phyloP scores from a whole-genome alignment of 1,284 basidiomycete species.

The Cystobasidium slooffiae region DNA sequence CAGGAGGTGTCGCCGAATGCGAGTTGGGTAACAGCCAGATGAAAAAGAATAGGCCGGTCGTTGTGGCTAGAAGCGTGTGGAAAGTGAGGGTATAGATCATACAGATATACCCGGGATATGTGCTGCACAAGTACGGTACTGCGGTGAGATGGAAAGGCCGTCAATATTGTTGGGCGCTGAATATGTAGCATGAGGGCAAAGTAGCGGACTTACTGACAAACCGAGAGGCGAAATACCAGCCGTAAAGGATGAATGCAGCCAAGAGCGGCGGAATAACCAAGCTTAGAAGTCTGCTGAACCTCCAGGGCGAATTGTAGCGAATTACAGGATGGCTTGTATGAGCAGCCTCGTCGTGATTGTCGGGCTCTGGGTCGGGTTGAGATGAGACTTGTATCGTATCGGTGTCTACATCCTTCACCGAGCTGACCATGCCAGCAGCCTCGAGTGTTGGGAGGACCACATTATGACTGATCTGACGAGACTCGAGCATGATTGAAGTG shows the following conservation, averaged over 20 bases:
- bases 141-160: background rate
- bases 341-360: background rate
- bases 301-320: conserved; percentile 23
- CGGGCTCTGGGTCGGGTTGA: no score
- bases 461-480: no score
- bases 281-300: conserved; percentile 23
- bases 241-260: conserved; percentile 27
- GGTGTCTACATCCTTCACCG: no score
- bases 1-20: conserved; percentile 22
- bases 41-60: conserved; percentile 17
- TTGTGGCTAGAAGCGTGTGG: conserved; percentile 14
- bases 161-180: background rate
- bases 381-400: no score
- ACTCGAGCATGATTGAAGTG: no score
- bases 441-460: no score
- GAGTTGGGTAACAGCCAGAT: conserved; percentile 15
- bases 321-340: background rate
- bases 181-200: background rate
- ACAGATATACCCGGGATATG: background rate
- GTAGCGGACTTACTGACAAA: conserved; percentile 22
- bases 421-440: no score
- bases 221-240: conserved; percentile 14
- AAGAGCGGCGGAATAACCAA: conserved; percentile 26
- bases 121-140: conserved; percentile 18
- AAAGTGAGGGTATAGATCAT: conserved; percentile 6